Evolutionary conservation across 164 flowering plant species (phyloP).

Genomic region (Liquidambar formosana): DNA sequence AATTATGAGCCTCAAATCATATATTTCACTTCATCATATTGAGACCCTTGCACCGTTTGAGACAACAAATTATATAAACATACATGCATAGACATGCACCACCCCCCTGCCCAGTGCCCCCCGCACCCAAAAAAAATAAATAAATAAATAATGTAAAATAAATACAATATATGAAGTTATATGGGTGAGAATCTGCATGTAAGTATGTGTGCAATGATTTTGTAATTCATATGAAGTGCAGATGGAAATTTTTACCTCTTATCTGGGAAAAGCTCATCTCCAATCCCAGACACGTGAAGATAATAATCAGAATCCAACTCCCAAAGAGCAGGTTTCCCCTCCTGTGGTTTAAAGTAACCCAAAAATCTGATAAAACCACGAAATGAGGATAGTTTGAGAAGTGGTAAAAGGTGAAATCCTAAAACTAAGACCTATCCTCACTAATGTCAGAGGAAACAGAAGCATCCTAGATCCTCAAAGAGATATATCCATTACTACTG

Average conservation of each 20-base stretch:
- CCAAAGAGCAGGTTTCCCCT: conserved; percentile 98
- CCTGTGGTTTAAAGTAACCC: conserved; percentile 95
- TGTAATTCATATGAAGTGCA: neutral
- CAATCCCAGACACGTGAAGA: conserved; percentile 89
- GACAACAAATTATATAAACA: no score
- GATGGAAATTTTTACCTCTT: conserved; percentile 35
- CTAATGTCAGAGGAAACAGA: neutral
- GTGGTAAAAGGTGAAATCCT: neutral
- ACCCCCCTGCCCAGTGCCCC: no score
- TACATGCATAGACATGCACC: no score
- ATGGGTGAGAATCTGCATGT: neutral
- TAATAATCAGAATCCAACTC: conserved; percentile 97
- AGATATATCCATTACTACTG: neutral
- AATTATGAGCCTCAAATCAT: no score
- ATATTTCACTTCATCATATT: no score
- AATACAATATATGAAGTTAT: neutral
- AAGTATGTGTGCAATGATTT: neutral
- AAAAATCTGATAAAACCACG: conserved; percentile 60
- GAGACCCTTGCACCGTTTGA: no score
- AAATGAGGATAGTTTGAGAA: neutral
- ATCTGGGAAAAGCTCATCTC: conserved; percentile 64
- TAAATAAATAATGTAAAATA: no score
- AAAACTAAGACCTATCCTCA: neutral
- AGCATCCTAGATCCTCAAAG: neutral
- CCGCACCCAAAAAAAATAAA: no score